Evolutionary conservation across 768 basidiomycete species (phyloP).

Genomic region (Boletus subparvulus): DNA sequence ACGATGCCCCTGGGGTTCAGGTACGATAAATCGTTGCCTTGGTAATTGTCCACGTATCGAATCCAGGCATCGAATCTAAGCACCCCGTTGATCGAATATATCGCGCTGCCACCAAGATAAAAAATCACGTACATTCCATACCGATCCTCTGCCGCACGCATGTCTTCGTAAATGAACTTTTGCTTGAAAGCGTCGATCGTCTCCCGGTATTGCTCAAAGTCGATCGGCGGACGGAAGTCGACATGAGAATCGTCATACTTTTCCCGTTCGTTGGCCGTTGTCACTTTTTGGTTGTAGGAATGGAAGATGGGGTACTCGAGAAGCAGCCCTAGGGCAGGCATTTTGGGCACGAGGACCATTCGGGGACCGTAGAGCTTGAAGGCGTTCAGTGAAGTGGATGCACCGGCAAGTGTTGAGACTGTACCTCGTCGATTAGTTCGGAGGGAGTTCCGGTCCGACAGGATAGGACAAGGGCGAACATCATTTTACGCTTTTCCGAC

Average conservation of each 20-base stretch:
- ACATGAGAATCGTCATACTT: slow-evolving; percentile 52
- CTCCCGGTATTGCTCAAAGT: slow-evolving; percentile 66
- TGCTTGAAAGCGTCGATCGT: slow-evolving; percentile 82
- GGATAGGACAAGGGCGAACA: slow-evolving; percentile 77
- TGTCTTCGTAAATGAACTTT: slow-evolving; percentile 78
- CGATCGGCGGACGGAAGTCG: slow-evolving; percentile 69
- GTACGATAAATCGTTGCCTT: slow-evolving; percentile 75
- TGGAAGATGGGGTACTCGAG: slow-evolving; percentile 86
- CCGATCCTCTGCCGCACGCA: slow-evolving; percentile 81
- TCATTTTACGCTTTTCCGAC: slow-evolving; percentile 87
- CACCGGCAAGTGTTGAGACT: background rate
- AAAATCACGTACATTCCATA: slow-evolving; percentile 62
- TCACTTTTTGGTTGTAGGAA: slow-evolving; percentile 67
- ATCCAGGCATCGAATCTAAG: slow-evolving; percentile 84
- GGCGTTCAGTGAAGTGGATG: background rate
- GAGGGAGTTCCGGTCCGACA: slow-evolving; percentile 75
- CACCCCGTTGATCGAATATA: background rate
- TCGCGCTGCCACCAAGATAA: background rate
- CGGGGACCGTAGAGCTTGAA: slow-evolving; percentile 73
- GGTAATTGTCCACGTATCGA: slow-evolving; percentile 69
- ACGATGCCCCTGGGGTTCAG: slow-evolving; percentile 77
- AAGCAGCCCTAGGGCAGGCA: slow-evolving; percentile 90
- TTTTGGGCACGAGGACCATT: slow-evolving; percentile 85
- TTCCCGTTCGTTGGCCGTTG: slow-evolving; percentile 36
- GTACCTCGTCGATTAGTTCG: slow-evolving; percentile 71